A percentile compares a stretch with the other conserved stretches of the same genome.
phyloP scores from a whole-genome alignment of 1,284 basidiomycete genomes.

The Gomphus bonarii region DNA sequence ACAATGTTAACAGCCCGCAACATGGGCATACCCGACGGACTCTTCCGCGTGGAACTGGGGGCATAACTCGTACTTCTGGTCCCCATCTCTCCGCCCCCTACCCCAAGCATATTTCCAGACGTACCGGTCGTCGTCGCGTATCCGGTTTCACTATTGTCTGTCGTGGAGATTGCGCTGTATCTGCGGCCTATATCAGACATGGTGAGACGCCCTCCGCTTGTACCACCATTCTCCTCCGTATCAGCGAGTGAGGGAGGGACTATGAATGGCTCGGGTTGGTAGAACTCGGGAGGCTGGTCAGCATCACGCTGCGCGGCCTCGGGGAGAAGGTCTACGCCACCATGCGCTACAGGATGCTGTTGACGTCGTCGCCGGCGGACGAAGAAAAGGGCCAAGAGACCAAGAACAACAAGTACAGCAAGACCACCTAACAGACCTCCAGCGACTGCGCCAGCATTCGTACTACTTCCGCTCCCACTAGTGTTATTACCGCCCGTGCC shows the following conservation, averaged over 20 bases:
- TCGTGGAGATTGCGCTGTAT: constrained; percentile 19
- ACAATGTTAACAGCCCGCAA: constrained; percentile 67
- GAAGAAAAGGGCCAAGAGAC: constrained; percentile 40
- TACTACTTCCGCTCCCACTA: constrained; percentile 15
- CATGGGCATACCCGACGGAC: constrained; percentile 27
- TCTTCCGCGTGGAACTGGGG: constrained; percentile 25
- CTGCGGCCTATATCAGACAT: constrained; percentile 6
- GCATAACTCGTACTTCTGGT: constrained; percentile 27
- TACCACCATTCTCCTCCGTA: not conserved
- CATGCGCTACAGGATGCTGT: constrained; percentile 35
- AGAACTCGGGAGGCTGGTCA: constrained; percentile 28
- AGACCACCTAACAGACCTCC: constrained; percentile 60
- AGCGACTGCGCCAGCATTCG: constrained; percentile 55
- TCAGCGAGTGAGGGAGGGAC: constrained; percentile 29
- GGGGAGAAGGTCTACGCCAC: constrained; percentile 53
- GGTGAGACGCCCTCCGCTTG: not conserved
- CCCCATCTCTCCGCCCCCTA: constrained; percentile 18
- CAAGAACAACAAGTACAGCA: constrained; percentile 32
- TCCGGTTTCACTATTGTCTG: constrained; percentile 13
- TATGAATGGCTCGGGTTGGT: constrained; percentile 64
- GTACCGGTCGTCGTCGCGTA: constrained; percentile 16
- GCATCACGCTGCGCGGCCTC: constrained; percentile 46
- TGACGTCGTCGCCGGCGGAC: constrained; percentile 34
- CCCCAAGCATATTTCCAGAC: constrained; percentile 16
- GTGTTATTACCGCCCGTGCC: constrained; percentile 7